A percentile compares a stretch with the other conserved stretches of the same genome.
phyloP scores from a whole-genome alignment of 2,329 filamentous ascomycete genomes.

The Sarocladiaceae sp. region DNA sequence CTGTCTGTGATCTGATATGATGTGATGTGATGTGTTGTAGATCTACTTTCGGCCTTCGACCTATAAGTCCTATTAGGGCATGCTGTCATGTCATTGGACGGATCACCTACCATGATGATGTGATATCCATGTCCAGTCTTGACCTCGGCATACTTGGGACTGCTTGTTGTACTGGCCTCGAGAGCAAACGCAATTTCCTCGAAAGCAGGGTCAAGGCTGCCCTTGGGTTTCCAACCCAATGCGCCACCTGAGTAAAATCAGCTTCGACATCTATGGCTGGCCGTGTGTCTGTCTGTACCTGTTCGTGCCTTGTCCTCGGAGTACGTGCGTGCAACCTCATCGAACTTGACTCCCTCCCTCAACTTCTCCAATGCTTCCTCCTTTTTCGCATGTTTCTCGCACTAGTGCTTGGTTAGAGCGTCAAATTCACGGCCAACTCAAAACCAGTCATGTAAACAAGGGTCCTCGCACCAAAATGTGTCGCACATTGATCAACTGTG shows the following conservation, averaged over 20 bases:
- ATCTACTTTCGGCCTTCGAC: conserved; percentile 37
- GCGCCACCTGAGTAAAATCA: conserved; percentile 53
- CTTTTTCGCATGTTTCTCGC: conserved; percentile 73
- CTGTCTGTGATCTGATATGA: not conserved
- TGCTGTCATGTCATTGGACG: not conserved
- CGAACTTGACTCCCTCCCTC: conserved; percentile 64
- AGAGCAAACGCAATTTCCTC: conserved; percentile 69
- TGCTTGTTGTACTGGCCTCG: conserved; percentile 59
- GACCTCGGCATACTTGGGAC: conserved; percentile 63
- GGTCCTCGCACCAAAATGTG: conserved; percentile 56
- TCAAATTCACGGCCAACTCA: not conserved
- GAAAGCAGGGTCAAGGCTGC: conserved; percentile 63
- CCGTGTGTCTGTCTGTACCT: conserved; percentile 37
- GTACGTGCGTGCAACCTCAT: conserved; percentile 67
- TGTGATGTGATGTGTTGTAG: not conserved
- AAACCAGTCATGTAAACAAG: not conserved
- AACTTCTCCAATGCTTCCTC: conserved; percentile 70
- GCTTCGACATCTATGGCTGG: not conserved
- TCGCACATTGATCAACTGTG: conserved; percentile 67
- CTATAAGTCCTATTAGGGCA: conserved; percentile 16
- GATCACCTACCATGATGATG: conserved; percentile 65
- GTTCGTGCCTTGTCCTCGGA: conserved; percentile 74
- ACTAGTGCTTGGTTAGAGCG: conserved; percentile 33
- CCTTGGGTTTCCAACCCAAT: conserved; percentile 69
- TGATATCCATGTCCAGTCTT: conserved; percentile 78